A percentile compares a stretch with the other conserved stretches of the same genome.
These are phyloP conservation scores for Tetrahymena malaccensis DNA, from an alignment of 73 alveolate species.

Conservation along the genomic window DNA sequence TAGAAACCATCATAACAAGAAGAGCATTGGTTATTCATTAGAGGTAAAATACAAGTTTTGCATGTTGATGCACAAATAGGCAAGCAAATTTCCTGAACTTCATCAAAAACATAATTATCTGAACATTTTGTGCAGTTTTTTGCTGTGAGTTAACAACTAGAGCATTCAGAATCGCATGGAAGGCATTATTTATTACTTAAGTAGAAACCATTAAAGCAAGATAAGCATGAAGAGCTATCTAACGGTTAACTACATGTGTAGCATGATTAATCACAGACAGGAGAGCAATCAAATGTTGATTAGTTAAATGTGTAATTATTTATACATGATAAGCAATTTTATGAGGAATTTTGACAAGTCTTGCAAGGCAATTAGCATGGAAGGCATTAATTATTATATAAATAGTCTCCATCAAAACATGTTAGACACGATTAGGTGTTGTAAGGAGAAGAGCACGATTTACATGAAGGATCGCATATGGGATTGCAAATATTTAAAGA, in stretches of 20 bases:
- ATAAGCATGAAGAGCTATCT: not conserved
- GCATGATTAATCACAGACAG: not conserved
- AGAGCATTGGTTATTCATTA: not conserved
- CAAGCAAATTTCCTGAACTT: not conserved
- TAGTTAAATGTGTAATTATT: not conserved
- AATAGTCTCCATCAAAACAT: not conserved
- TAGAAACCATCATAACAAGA: not conserved
- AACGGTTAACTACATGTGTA: not conserved
- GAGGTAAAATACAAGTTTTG: not conserved
- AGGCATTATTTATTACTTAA: not conserved
- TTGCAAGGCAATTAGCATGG: not conserved
- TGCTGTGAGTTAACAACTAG: not conserved
- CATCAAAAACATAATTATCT: not conserved
- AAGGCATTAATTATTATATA: not conserved
- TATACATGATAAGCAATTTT: not conserved
- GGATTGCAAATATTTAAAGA: not conserved
- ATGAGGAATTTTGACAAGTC: not conserved
- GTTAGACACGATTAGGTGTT: not conserved
- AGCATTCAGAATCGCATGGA: not conserved
- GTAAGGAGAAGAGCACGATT: not conserved
- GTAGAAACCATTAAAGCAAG: not conserved
- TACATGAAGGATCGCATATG: not conserved
- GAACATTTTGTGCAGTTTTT: not conserved
- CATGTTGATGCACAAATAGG: not conserved
- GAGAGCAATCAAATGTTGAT: not conserved